phyloP scores from a whole-genome alignment of 148 eudicot genomes.

The Pouteria glomerata region DNA sequence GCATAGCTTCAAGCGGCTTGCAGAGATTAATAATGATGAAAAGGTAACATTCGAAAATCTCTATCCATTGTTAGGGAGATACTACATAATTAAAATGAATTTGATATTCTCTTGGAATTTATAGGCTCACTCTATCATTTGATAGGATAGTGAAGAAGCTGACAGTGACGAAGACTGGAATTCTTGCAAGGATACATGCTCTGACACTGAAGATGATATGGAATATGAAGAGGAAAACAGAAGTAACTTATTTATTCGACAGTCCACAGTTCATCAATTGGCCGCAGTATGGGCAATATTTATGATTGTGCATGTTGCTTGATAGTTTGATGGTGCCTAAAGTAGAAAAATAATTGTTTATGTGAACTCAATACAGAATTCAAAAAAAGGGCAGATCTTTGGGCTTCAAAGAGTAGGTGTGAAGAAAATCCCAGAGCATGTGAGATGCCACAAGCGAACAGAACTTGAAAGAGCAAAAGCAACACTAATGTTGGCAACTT shows the following conservation, averaged over 20 bases:
- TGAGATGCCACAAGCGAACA: slow-evolving; percentile 83
- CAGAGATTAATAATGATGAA: slow-evolving; percentile 57
- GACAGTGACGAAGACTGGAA: slow-evolving; percentile 76
- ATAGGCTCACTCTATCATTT: slow-evolving; percentile 17
- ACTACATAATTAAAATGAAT: not conserved
- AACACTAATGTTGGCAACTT: slow-evolving; percentile 71
- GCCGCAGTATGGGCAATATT: slow-evolving; percentile 65
- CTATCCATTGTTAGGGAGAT: not conserved
- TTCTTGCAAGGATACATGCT: slow-evolving; percentile 34
- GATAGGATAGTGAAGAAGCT: slow-evolving; percentile 59
- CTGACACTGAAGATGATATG: slow-evolving; percentile 63
- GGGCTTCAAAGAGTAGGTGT: slow-evolving; percentile 87
- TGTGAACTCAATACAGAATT: slow-evolving; percentile 47
- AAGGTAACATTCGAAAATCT: slow-evolving; percentile 35
- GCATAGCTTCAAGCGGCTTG: slow-evolving; percentile 91
- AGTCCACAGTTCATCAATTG: slow-evolving; percentile 41
- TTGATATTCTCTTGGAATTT: slow-evolving; percentile 12
- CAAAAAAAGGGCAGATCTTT: slow-evolving; percentile 66
- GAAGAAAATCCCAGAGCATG: slow-evolving; percentile 82
- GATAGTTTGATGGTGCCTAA: slow-evolving; percentile 9
- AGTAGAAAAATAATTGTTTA: slow-evolving; percentile 10
- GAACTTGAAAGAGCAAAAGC: slow-evolving; percentile 93
- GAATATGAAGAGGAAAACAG: slow-evolving; percentile 65
- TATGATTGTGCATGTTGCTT: not conserved
- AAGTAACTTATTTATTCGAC: slow-evolving; percentile 32